Percentiles rank a stretch among this genome's conserved stretches.
These are phyloP conservation scores for Pichia ethanolica DNA, from an alignment of 805 yeast genomes.

Conservation along the genomic window DNA sequence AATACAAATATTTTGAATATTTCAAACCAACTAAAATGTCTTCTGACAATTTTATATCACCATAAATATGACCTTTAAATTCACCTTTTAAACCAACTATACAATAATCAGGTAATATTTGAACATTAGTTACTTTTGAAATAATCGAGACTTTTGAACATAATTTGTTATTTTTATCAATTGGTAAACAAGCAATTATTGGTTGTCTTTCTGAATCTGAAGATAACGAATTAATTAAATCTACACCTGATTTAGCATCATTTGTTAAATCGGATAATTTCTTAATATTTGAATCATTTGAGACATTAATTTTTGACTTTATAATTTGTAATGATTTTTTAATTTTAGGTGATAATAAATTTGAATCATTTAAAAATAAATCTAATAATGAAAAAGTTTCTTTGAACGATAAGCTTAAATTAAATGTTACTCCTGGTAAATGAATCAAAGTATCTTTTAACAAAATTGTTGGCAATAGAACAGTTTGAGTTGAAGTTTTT, in stretches of 20 bases:
- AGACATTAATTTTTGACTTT: neutral
- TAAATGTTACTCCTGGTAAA: slow-evolving; percentile 5
- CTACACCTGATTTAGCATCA: neutral
- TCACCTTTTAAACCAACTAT: slow-evolving; percentile 28
- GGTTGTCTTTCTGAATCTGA: slow-evolving; percentile 7
- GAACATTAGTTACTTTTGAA: slow-evolving; percentile 40
- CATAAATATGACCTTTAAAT: neutral
- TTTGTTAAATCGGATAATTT: neutral
- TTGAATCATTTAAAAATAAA: neutral
- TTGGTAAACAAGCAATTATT: slow-evolving; percentile 23
- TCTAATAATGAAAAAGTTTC: slow-evolving; percentile 1
- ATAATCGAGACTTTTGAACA: slow-evolving; percentile 28
- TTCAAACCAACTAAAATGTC: neutral
- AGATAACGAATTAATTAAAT: neutral
- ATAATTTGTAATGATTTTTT: neutral
- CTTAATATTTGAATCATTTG: neutral
- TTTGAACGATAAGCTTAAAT: neutral
- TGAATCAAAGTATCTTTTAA: neutral
- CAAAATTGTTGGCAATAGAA: neutral
- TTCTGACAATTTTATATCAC: slow-evolving; percentile 9
- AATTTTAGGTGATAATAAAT: neutral
- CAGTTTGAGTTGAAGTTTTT: neutral
- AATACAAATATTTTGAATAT: neutral
- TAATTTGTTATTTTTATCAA: slow-evolving; percentile 9
- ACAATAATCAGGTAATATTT: slow-evolving; percentile 36